Evolutionary conservation across 2,329 filamentous ascomycete genomes (phyloP), one percentile per base, ranked within the genome.

Genomic region (Mycosphaerella sp.): DNA sequence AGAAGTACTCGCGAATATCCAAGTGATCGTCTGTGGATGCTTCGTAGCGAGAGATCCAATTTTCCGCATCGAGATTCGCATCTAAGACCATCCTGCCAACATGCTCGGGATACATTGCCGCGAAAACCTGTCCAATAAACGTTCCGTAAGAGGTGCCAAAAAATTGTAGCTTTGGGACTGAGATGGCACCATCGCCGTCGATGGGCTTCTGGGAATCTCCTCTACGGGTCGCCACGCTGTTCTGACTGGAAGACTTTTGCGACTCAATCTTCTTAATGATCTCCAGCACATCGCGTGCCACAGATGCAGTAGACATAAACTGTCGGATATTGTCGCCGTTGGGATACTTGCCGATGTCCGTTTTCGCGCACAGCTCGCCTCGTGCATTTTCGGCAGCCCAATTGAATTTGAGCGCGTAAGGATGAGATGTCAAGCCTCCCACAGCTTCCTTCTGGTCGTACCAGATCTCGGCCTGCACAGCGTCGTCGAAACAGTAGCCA

Each of bases 341-440:
- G 5, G 36, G 14, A 36, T 57, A 61, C 59, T 72, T 73, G 31
- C 72, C 70, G 36, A 66, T 61, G 32, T 62, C 59, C 4, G 53
- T 57, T 4, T 64, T 64, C 6, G 60, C 58, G 45, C 64, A 66
- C 14, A 59, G 53, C 44, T 59, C 46, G 8, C 54, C 71, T 29
- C 63, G 67, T 2, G 71, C 73, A 50, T 71, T 66, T 7, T 63
- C 14, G 65, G 63, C 49, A 66, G 68, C 42, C 70, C 70, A 51
- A 70, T 62, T 43, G 70, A 67, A 57, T 66, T 70, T 64, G 8
- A 61, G 42, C 9, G 59, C 54, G 51, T 61, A 61, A 14, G 58
- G 56, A 17, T 56, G 50, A n/a, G 51, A 51, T 10, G 51, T 55
- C 6, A 61, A 48, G 4, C 46, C 50, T 14, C 59, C 59, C 8